Conservation (phyloP, 2,329 filamentous ascomycete species). For the Ophiostoma pallidulum region DNA sequence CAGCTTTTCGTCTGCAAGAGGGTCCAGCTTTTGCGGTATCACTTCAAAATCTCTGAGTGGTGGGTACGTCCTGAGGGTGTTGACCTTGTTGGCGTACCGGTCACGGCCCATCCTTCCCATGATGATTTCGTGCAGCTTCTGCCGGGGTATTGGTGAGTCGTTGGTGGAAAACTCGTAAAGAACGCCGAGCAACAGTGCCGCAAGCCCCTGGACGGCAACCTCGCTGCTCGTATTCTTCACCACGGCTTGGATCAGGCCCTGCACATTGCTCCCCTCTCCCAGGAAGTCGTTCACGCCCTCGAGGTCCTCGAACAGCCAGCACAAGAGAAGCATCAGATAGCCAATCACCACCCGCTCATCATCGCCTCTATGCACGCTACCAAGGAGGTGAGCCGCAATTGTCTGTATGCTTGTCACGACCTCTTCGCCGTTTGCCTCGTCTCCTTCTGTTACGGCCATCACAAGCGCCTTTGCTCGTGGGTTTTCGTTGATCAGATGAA, state of each 20-base stretch:
- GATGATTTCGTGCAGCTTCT: slow-evolving; percentile 71
- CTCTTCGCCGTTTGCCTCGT: slow-evolving; percentile 82
- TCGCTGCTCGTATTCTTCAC: slow-evolving; percentile 52
- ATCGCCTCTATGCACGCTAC: slow-evolving; percentile 63
- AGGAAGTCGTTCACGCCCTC: slow-evolving; percentile 90
- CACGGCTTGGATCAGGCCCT: slow-evolving; percentile 69
- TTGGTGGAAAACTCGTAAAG: slow-evolving; percentile 97
- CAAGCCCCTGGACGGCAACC: slow-evolving; percentile 68
- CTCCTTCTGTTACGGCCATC: slow-evolving; percentile 78
- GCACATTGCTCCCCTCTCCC: slow-evolving; percentile 83
- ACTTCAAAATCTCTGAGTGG: slow-evolving; percentile 86
- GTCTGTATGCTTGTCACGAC: slow-evolving; percentile 90
- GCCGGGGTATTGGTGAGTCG: slow-evolving; percentile 80
- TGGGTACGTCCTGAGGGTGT: slow-evolving; percentile 66
- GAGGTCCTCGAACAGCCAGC: slow-evolving; percentile 87
- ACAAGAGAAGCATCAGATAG: slow-evolving; percentile 79
- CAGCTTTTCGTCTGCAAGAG: slow-evolving; percentile 40
- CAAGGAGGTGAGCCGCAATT: slow-evolving; percentile 75
- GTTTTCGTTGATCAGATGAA: slow-evolving; percentile 78
- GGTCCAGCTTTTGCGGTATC: slow-evolving; percentile 57
- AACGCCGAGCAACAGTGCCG: slow-evolving; percentile 74
- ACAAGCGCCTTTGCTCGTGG: slow-evolving; percentile 67
- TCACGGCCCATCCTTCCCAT: slow-evolving; percentile 71
- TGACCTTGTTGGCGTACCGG: slow-evolving; percentile 74
- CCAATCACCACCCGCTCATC: slow-evolving; percentile 74